phyloP scores from a whole-genome alignment of 106 monocot genomes.

The Xerophyta viscosa region DNA sequence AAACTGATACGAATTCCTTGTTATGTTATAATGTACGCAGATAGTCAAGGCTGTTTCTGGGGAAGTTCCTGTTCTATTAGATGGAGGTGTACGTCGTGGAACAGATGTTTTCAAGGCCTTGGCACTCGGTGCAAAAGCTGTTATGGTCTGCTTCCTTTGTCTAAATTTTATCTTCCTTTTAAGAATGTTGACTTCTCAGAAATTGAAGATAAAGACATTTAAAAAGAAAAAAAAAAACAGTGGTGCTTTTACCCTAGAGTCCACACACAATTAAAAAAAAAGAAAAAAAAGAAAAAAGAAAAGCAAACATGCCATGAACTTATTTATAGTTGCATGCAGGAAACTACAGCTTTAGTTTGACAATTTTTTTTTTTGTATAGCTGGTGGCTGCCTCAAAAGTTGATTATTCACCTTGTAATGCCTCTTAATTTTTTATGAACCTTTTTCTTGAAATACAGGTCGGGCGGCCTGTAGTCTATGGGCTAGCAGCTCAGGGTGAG shows the following conservation, averaged over 20 bases:
- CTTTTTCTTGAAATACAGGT: slow-evolving; percentile 22
- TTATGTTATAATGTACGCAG: slow-evolving; percentile 18
- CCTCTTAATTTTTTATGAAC: neutral
- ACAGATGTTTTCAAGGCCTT: slow-evolving; percentile 86
- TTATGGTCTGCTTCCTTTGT: slow-evolving; percentile 30
- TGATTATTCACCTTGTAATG: neutral
- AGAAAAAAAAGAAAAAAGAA: too few relatives aligned
- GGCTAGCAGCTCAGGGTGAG: slow-evolving; percentile 54
- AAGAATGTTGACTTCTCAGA: neutral
- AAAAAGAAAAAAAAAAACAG: neutral
- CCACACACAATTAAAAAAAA: too few relatives aligned
- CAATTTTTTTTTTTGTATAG: too few relatives aligned
- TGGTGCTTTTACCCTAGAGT: neutral
- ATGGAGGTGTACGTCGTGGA: slow-evolving; percentile 78
- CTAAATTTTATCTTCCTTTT: neutral
- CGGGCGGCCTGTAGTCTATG: slow-evolving; percentile 56
- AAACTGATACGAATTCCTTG: neutral
- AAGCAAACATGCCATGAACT: neutral
- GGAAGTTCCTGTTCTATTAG: slow-evolving; percentile 67
- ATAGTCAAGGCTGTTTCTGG: slow-evolving; percentile 66
- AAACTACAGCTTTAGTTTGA: neutral
- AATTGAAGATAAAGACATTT: neutral
- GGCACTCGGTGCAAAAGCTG: slow-evolving; percentile 69
- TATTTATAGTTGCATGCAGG: neutral
- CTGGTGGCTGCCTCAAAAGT: too few relatives aligned